Conservation (phyloP, 208 protist genomes). For the Crithidia bombi region DNA sequence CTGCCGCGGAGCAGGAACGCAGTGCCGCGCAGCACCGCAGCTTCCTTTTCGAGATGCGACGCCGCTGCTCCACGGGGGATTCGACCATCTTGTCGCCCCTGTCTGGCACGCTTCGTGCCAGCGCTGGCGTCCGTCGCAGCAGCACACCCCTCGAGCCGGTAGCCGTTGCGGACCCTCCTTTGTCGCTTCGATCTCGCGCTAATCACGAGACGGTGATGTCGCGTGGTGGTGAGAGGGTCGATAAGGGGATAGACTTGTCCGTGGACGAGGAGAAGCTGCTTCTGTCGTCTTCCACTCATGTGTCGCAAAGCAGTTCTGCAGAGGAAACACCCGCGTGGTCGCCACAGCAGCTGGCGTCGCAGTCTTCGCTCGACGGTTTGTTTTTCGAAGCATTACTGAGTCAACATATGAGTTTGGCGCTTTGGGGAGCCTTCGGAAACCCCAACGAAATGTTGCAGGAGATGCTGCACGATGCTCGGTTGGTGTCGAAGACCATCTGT, state of each 20-base stretch:
- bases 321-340: conserved; percentile 2
- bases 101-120: conserved; percentile 2
- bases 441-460: conserved; percentile 30
- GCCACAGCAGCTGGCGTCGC: conserved; percentile 11
- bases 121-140: no score
- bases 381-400: conserved; percentile 50
- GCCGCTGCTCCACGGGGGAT: neutral
- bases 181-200: neutral
- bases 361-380: conserved; percentile 29
- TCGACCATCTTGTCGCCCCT: conserved; percentile 13
- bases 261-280: conserved; percentile 8
- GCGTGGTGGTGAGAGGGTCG: neutral
- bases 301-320: neutral
- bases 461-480: conserved; percentile 21
- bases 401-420: conserved; percentile 29
- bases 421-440: conserved; percentile 13
- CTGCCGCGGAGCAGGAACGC: neutral
- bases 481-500: conserved; percentile 20
- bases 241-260: neutral
- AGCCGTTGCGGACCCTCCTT: conserved; percentile 15
- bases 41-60: conserved; percentile 2
- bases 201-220: neutral
- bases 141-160: conserved; percentile 15
- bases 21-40: conserved; percentile 6
- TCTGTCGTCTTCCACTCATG: conserved; percentile 17